Conservation (phyloP, 2,329 filamentous ascomycete genomes). For the Phialophora macrospora region DNA sequence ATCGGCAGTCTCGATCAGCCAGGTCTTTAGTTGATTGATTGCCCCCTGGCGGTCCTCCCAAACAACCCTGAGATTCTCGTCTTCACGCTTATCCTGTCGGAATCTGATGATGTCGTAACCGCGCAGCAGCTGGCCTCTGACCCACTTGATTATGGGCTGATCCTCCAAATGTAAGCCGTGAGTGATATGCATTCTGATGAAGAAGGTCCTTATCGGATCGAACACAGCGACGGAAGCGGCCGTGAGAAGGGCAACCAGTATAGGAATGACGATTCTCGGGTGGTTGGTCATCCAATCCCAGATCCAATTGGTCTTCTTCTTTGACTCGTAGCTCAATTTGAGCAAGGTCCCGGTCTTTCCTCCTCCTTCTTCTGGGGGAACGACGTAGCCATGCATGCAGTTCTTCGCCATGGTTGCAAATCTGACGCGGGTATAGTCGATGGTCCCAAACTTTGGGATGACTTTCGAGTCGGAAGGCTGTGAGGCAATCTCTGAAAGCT, state of each 20-base stretch:
- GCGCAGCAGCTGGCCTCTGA: slow-evolving; percentile 66
- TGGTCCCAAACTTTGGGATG: slow-evolving; percentile 75
- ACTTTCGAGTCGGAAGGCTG: slow-evolving; percentile 87
- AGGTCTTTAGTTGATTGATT: slow-evolving; percentile 80
- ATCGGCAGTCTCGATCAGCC: slow-evolving; percentile 84
- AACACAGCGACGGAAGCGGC: slow-evolving; percentile 86
- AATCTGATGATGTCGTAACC: slow-evolving; percentile 53
- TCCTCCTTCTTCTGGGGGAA: slow-evolving; percentile 71
- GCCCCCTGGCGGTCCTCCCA: slow-evolving; percentile 85
- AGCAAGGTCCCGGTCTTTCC: slow-evolving; percentile 77
- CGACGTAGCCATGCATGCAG: slow-evolving; percentile 83
- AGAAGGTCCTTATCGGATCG: slow-evolving; percentile 91
- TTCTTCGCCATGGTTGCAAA: slow-evolving; percentile 88
- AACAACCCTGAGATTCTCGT: slow-evolving; percentile 75
- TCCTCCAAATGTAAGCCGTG: slow-evolving; percentile 69
- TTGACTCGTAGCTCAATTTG: slow-evolving; percentile 81
- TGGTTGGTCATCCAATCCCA: slow-evolving; percentile 88
- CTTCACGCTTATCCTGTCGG: slow-evolving; percentile 58
- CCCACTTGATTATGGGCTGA: slow-evolving; percentile 70
- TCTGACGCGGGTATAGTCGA: slow-evolving; percentile 75
- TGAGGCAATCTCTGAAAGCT: slow-evolving; percentile 80
- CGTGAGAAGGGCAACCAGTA: slow-evolving; percentile 78
- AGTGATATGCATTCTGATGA: slow-evolving; percentile 86
- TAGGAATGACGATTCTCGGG: slow-evolving; percentile 83
- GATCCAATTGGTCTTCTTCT: slow-evolving; percentile 75